These are phyloP conservation scores for Hirsutella thompsonii DNA, from an alignment of 2,329 filamentous ascomycete species.

Conservation along the genomic window DNA sequence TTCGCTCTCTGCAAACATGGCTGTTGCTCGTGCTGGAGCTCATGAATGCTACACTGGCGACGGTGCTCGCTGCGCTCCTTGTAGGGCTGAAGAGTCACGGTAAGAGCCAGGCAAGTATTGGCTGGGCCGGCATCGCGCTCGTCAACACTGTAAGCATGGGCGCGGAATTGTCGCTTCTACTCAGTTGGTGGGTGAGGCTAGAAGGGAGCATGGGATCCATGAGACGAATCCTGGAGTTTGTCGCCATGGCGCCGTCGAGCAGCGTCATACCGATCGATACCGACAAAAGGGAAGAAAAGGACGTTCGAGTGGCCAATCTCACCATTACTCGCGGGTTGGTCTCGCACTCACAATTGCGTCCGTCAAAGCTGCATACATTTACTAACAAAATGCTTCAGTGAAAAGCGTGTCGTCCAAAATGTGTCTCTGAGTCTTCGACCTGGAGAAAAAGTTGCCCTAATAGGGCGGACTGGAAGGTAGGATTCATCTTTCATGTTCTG, in stretches of 20 bases:
- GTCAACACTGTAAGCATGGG: background rate
- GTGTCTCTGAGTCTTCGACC: background rate
- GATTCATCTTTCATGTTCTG: too few relatives aligned
- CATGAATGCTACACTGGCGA: background rate
- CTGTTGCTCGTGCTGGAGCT: background rate
- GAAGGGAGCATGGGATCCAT: background rate
- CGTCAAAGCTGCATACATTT: background rate
- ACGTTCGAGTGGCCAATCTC: background rate
- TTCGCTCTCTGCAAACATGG: background rate
- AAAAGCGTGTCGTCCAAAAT: background rate
- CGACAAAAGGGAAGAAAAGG: background rate
- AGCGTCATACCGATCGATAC: too few relatives aligned
- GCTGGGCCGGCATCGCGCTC: background rate
- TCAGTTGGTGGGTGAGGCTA: background rate
- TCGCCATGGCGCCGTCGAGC: background rate
- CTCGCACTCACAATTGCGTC: background rate
- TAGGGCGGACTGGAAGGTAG: conserved; percentile 1
- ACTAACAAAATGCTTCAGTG: background rate
- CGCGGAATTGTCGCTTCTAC: background rate
- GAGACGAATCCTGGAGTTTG: background rate
- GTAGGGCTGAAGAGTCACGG: background rate
- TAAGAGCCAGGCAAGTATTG: background rate
- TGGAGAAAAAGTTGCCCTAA: background rate
- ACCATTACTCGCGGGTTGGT: background rate
- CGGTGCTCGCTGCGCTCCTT: background rate